Evolutionary conservation across 805 yeast genomes (phyloP), one percentile per base, ranked within the genome.

Genomic region (Candida palmyrensis): DNA sequence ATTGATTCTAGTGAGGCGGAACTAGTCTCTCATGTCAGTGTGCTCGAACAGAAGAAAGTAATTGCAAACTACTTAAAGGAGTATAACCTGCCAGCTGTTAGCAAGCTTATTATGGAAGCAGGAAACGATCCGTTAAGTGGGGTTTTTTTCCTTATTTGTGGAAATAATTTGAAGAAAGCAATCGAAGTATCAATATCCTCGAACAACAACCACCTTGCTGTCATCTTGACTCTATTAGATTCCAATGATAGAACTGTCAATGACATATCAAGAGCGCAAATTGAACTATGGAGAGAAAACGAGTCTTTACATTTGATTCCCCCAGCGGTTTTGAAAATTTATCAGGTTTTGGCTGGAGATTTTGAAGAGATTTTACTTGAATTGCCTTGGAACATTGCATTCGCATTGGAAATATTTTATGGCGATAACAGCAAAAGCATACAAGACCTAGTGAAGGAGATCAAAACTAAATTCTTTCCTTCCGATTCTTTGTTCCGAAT

Each of bases 191-290:
- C 96, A 1, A 55, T 78, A 2, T 59, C 68, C n/a, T 56, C 82
- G 1, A 68, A 70, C 6, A 83, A 84, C 46, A 57, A 72, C 4
- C 95, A 89, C 52, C 55, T 90, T 13, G 77, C 95, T 0, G 76
- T 75, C 0, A 48, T 86, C 18, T 54, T 90, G 9, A 71, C 96
- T 0, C 59, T 83, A 27, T 52, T 82, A 6, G 95, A 85, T 21
- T 79, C 92, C 0, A 80, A 82, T 44, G 83, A 80, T 43, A 68
- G 68, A 1, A 65, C 68, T 1, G 79, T 82, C 3, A 65, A 66
- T 31, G 47, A 47, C 1, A 62, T 76, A 33, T 89, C 96, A 0
- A 42, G 49, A 5, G 53, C 55, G 21, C 96, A 88, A 55, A 55
- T 90, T 16, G 57, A 62, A 2, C 74, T 71, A 24, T 89, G 97